Evolutionary conservation across 78 protist species (phyloP), one percentile per base, ranked within the genome.

Genomic region (Tieghemostelium lacteum): DNA sequence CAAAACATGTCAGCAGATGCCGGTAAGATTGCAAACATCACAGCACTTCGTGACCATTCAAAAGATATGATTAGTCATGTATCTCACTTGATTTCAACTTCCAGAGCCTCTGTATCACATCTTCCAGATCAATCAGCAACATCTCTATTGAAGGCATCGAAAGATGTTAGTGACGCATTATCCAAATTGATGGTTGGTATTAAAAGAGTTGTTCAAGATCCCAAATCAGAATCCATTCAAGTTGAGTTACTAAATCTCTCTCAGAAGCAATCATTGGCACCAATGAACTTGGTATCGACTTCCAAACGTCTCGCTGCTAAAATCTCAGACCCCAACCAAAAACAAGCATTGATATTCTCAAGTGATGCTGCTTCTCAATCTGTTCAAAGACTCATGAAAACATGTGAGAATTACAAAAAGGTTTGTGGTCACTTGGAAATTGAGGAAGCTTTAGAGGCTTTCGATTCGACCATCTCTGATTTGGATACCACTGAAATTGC

Each of bases 401-500:
- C 95, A 2, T 77, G 95, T 72, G 86, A 78, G 62, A 66, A 73
- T 2, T 88, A 88, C 19, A 72, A 71, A 26, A 76, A 67, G 39
- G 65, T 71, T 42, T 75, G 88, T 54, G 93, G 93, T 50, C 88
- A 77, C 29, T 67, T 92, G 5, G 95, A 75, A 71, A 78, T 86
- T 49, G 95, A 92, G 52, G 93, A 86, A 19, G 87, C 92, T 7
- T 50, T 86, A 20, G 93, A 92, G 64, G 86, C 62, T 12, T 92
- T 92, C 31, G 95, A 83, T 34, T 78, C 92, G 22, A 76, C 88
- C 1, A 70, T 78, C 42, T 39, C 86, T 1, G 95, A 92, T 28
- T 50, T 92, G n/a, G 95, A 92, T 31, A 87, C 95, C 8, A 39
- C 85, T 24, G 92, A 83, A 37, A 80, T 91, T 29, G 89, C 92